Base-by-base conservation (phyloP, 1,139 yeast genomes). In the Taphrina communis region DNA sequence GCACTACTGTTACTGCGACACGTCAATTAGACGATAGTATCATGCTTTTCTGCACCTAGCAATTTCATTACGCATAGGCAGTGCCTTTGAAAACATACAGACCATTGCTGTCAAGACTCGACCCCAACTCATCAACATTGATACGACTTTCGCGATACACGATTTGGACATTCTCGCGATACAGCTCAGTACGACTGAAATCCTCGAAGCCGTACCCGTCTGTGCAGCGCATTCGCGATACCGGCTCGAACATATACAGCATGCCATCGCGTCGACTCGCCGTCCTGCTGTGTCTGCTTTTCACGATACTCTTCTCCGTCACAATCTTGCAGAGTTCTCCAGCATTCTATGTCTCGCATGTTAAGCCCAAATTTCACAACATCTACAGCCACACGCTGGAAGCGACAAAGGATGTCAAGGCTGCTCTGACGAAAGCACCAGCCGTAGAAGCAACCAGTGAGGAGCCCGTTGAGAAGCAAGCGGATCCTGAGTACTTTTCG, bases 321-420 rank as follows among this genome's bases (percentile, higher is more conserved):
- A 50, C 53, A n/a, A 21, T 50, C 35, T 21, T 50, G 6, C 53
- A 50, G 21, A 50, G 53, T 21, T 50, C 53, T 2, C 53, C 53
- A 2, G 53, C 53, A 9, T 50, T 50, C 36, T 50, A 50, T 9
- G 36, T 50, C 36, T 50, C 53, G 53, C 53, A 50, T 50, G 53
- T 50, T 36, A 50, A 50, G 53, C 53, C 53, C n/a, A 31, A 50
- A 21, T 21, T 50, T 6, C 38, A 50, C 53, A 50, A 21, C n/a
- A 19, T 50, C 12, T 50, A 50, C 36, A 50, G n/a, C 12, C 2
- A 36, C 36, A 50, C 53, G 12, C 31, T 50, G 53, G 53, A 50
- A n/a, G 53, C 36, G 36, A 50, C 53, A 11, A 50, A 50, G 36
- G 53, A 50, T n/a, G 35, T 50, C 36, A 50, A 21, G 21, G 53